These are phyloP conservation scores for Lentinula raphanica DNA, from an alignment of 768 basidiomycete genomes.

Conservation along the genomic window DNA sequence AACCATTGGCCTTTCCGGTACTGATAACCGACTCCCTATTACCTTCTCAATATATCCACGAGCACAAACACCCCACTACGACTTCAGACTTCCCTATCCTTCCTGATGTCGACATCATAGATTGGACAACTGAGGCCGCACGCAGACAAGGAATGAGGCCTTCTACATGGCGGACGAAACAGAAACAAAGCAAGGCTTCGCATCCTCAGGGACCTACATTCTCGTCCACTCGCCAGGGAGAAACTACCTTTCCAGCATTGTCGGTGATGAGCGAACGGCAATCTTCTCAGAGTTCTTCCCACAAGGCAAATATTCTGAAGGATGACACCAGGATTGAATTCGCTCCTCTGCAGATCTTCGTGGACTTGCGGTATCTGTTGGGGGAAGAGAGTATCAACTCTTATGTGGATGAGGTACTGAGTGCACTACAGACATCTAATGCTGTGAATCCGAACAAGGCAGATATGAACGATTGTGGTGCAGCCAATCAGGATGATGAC, in stretches of 20 bases:
- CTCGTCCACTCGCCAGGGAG: slow-evolving; percentile 1
- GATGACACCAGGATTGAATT: slow-evolving; percentile 36
- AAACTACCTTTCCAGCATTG: background rate
- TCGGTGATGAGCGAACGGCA: slow-evolving; percentile 8
- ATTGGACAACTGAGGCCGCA: slow-evolving; percentile 53
- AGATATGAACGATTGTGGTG: slow-evolving; percentile 11
- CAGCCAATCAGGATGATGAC: slow-evolving; percentile 25
- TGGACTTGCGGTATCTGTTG: slow-evolving; percentile 53
- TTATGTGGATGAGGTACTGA: slow-evolving; percentile 43
- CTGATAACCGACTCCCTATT: slow-evolving; percentile 73
- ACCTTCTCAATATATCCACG: slow-evolving; percentile 45
- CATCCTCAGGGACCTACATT: slow-evolving; percentile 10
- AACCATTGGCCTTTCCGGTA: slow-evolving; percentile 51
- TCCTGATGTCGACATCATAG: slow-evolving; percentile 52
- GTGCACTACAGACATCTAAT: background rate
- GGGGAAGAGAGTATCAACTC: slow-evolving; percentile 32
- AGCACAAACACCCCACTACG: slow-evolving; percentile 37
- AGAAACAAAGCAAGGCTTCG: slow-evolving; percentile 21
- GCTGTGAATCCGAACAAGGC: slow-evolving; percentile 5
- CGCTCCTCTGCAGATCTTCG: slow-evolving; percentile 68
- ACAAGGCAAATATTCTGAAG: slow-evolving; percentile 11
- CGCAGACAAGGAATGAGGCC: slow-evolving; percentile 43
- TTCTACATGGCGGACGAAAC: slow-evolving; percentile 58
- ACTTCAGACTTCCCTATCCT: slow-evolving; percentile 24
- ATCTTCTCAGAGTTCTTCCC: slow-evolving; percentile 8